Base-by-base conservation (phyloP, 1,284 basidiomycete species). In the Butyriboletus appendiculatus region DNA sequence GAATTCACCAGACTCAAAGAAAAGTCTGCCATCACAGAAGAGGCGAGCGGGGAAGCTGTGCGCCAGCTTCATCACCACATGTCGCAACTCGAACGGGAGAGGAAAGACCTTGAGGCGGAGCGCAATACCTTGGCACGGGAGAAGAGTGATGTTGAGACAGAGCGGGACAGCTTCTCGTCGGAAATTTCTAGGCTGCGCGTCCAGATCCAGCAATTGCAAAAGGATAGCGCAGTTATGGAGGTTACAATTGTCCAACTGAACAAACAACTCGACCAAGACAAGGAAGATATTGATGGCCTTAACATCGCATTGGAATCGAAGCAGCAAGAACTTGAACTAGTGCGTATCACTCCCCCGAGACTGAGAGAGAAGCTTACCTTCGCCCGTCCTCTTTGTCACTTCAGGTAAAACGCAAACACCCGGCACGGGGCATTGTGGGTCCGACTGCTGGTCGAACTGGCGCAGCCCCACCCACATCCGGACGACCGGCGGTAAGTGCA, bases 221-320 rank as follows among this genome's bases (percentile, higher is more conserved):
- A 88, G 56, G 86, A 91, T 66, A 94, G 90, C 60, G 87, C 92
- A 10, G 84, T 85, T 59, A 90, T 88, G 74, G 92, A 95, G 57
- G 80, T 95, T 40, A 85, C 85, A 61, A 79, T 96, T 26, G 75
- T 84, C n/a, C 88, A 90, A 61, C 70, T 92, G 47, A 78, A 79
- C 53, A 88, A 88, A 68, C 80, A 88, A 62, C 79, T 81, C 34
- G 75, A 78, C 0, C 80, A 87, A 64, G 81, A 90, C 54, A 85
- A 85, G 64, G 90, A 94, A 49, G 92, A 94, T 67, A 72, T 90
- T 41, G 75, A 82, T 50, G 88, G 90, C 37, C 73, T 95, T 59
- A 94, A 94, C 64, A 90, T 93, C 40, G 93, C 92, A 0, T 71
- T 95, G 55, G 91, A 94, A 69, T 86, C 91, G 22, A 95, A 95